Conservation (phyloP, 805 yeast genomes). For the Blastobotrys terrestris region DNA sequence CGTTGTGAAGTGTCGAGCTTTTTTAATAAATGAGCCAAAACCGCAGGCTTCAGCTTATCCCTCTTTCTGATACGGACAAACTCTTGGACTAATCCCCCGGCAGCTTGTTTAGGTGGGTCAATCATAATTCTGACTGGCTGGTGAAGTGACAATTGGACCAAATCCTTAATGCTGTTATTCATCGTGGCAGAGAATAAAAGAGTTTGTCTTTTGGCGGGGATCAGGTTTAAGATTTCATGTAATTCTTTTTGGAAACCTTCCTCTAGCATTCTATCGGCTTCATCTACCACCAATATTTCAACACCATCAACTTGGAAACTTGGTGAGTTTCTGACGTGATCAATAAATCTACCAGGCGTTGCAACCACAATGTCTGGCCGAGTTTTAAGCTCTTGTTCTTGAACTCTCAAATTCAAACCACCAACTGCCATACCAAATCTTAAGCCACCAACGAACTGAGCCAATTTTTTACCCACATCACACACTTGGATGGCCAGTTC, state of each 20-base stretch:
- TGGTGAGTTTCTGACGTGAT: conserved; percentile 92
- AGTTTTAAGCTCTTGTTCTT: conserved; percentile 85
- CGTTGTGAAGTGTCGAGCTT: conserved; percentile 65
- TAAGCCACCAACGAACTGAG: conserved; percentile 65
- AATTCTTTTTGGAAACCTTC: conserved; percentile 97
- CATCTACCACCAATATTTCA: conserved; percentile 90
- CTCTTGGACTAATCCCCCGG: conserved; percentile 84
- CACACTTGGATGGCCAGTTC: conserved; percentile 94
- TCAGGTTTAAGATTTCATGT: conserved; percentile 76
- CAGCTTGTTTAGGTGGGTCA: conserved; percentile 93
- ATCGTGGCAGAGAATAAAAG: conserved; percentile 94
- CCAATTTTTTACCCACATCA: conserved; percentile 85
- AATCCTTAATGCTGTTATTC: conserved; percentile 86
- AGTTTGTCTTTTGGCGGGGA: conserved; percentile 91
- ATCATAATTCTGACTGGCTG: conserved; percentile 94
- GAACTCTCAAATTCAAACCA: conserved; percentile 91
- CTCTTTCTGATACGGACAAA: conserved; percentile 86
- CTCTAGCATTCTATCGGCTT: conserved; percentile 98
- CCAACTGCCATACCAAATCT: conserved; percentile 97
- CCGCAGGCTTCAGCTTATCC: conserved; percentile 82
- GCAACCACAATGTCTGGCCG: conserved; percentile 97
- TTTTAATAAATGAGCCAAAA: conserved; percentile 64
- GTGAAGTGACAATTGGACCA: conserved; percentile 80
- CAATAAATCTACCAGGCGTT: conserved; percentile 98
- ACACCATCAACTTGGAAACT: conserved; percentile 85